Base-by-base conservation (phyloP, 2,329 filamentous ascomycete genomes). In the Fusarium sp. region DNA sequence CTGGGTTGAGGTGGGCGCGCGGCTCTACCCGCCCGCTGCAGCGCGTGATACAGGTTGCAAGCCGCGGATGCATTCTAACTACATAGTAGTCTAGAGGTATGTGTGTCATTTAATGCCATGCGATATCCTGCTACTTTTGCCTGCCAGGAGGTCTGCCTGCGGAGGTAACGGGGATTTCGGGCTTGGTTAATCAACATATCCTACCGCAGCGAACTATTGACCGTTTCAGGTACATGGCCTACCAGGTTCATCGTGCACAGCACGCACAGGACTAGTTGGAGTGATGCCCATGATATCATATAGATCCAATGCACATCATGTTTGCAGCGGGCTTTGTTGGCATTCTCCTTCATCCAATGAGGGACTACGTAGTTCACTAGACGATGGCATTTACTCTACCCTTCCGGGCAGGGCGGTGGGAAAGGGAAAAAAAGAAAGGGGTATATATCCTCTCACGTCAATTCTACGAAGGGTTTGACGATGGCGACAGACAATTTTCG, bases 231-330 rank as follows among this genome's bases (percentile, higher is more conserved):
- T 58, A 31, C 33, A 68, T 44, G 61, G 41, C 15, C 30, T 44
- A 30, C n/a, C n/a, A 44, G 36, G 30, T 42, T 42, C 30, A 33
- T 31, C 28, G 57, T 55, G 41, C 20, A 55, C 47, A 28, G 44
- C 26, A 30, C 44, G 26, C 26, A 30, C 44, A 26, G 47, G n/a
- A 60, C 57, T 60, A 55, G 35, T 39, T 26, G 15, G 28, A 53
- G 62, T 30, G 20, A 39, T 58, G 56, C 68, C 48, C 44, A 33
- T 63, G n/a, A 42, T 45, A 39, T 38, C 36, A 47, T 24, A 30
- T 39, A 63, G 55, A 48, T 68, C 28, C 44, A 62, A 74, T 77
- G 75, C 75, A 67, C 59, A 75, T 65, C 70, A 74, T 70, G 70
- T 74, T 70, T 75, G 71, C 67, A 73, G 69, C 64, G 51, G 39